Conservation (phyloP, 768 basidiomycete genomes). For the Paxillus ammoniavirescens region DNA sequence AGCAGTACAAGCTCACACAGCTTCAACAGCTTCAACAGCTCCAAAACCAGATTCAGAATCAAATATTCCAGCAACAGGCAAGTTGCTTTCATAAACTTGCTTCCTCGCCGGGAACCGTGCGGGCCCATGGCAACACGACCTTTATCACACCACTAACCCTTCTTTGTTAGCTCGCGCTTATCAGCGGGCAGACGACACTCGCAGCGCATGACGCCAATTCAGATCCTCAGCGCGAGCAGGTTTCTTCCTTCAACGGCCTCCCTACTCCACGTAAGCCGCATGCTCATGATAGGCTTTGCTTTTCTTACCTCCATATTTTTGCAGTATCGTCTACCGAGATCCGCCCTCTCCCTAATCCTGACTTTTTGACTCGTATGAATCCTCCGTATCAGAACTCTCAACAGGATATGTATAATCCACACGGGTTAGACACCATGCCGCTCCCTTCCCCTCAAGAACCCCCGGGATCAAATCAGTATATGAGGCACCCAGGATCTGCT, state of each 20-base stretch:
- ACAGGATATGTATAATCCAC: conserved; percentile 25
- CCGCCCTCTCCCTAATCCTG: conserved; percentile 54
- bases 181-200: conserved; percentile 43
- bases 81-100: conserved; percentile 18
- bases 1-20: conserved; percentile 76
- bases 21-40: conserved; percentile 75
- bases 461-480: conserved; percentile 26
- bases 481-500: conserved; percentile 41
- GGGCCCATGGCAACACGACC: conserved; percentile 5
- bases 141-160: conserved; percentile 11
- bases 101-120: not conserved
- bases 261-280: conserved; percentile 62
- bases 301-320: conserved; percentile 12
- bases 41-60: conserved; percentile 82
- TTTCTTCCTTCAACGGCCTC: conserved; percentile 46
- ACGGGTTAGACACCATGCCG: conserved; percentile 24
- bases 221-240: conserved; percentile 35
- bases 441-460: conserved; percentile 31
- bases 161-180: conserved; percentile 59
- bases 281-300: conserved; percentile 5
- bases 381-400: conserved; percentile 40
- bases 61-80: conserved; percentile 90
- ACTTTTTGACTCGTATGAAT: conserved; percentile 63
- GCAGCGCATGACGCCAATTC: conserved; percentile 37
- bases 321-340: conserved; percentile 66